phyloP scores from a whole-genome alignment of 1,284 basidiomycete genomes.

The Athelia sp. region DNA sequence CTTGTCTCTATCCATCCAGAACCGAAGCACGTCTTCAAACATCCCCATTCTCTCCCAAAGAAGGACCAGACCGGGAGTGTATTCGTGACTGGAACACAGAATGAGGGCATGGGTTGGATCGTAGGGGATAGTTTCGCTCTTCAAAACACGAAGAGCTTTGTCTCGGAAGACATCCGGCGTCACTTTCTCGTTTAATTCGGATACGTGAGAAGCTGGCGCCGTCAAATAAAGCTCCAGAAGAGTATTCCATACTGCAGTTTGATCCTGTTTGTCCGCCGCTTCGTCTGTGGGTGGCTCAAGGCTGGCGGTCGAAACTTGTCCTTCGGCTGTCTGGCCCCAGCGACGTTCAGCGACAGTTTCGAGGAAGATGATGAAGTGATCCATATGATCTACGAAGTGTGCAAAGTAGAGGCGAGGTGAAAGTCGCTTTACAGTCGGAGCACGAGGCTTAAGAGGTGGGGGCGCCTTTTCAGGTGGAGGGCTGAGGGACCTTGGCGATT shows the following conservation, averaged over 20 bases:
- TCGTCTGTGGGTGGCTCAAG: conserved; percentile 35
- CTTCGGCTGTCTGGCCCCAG: conserved; percentile 77
- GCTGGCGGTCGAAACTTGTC: conserved; percentile 8
- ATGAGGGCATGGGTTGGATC: conserved; percentile 91
- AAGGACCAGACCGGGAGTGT: conserved; percentile 81
- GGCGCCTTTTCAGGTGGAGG: conserved; percentile 21
- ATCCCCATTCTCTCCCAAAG: conserved; percentile 94
- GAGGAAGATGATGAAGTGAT: conserved; percentile 82
- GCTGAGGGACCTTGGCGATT: conserved; percentile 21
- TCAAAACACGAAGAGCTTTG: conserved; percentile 71
- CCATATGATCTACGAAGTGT: conserved; percentile 89
- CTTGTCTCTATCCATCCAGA: conserved; percentile 78
- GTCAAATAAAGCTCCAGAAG: conserved; percentile 90
- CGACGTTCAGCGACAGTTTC: conserved; percentile 80
- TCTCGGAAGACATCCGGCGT: conserved; percentile 29
- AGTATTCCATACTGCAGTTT: conserved; percentile 93
- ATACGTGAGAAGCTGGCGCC: conserved; percentile 27
- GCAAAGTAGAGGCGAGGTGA: conserved; percentile 89
- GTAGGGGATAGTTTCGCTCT: conserved; percentile 67
- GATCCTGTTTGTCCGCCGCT: conserved; percentile 62
- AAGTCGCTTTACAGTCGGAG: conserved; percentile 46
- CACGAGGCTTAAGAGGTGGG: conserved; percentile 13
- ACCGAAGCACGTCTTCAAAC: conserved; percentile 93
- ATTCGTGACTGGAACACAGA: conserved; percentile 81
- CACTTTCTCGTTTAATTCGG: conserved; percentile 9